These are phyloP conservation scores for Earliella scabrosa DNA, from an alignment of 1,284 basidiomycete species.

Conservation along the genomic window DNA sequence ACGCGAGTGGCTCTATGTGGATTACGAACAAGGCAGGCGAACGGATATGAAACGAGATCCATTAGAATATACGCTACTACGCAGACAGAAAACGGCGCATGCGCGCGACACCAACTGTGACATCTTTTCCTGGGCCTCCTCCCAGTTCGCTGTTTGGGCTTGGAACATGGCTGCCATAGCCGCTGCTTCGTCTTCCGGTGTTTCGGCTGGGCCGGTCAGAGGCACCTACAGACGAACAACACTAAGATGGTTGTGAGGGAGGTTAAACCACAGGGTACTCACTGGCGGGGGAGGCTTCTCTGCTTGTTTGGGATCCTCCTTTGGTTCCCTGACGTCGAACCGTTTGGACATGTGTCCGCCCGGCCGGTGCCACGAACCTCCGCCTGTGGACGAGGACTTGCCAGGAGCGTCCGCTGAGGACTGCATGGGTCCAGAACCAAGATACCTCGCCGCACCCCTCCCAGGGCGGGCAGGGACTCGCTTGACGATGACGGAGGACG, in stretches of 20 bases:
- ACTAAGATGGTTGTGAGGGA: too few relatives aligned
- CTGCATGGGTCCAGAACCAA: conserved; percentile 52
- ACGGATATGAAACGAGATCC: conserved; percentile 47
- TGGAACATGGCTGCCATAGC: conserved; percentile 98
- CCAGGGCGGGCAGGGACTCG: conserved; percentile 90
- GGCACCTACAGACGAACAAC: conserved; percentile 25
- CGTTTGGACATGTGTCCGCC: conserved; percentile 78
- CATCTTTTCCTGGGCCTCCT: conserved; percentile 97
- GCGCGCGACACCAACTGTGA: conserved; percentile 83
- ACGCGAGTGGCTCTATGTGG: conserved; percentile 69
- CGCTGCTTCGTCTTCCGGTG: conserved; percentile 77
- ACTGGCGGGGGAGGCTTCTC: conserved; percentile 30
- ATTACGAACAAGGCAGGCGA: conserved; percentile 13
- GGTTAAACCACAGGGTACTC: conserved; percentile 7
- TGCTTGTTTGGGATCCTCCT: conserved; percentile 13
- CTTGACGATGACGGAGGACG: conserved; percentile 92
- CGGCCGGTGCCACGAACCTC: conserved; percentile 61
- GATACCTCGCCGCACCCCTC: conserved; percentile 92
- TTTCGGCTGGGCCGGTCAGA: conserved; percentile 43
- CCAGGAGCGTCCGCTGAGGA: conserved; percentile 28
- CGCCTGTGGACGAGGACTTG: conserved; percentile 33
- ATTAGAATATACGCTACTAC: conserved; percentile 72
- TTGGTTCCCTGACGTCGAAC: conserved; percentile 87
- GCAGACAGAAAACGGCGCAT: conserved; percentile 50
- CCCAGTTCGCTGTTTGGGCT: conserved; percentile 90